Percentiles rank a stretch among this genome's conserved stretches.
phyloP scores from a whole-genome alignment of 108 stramenopile species.

The Skeletonema costatum region DNA sequence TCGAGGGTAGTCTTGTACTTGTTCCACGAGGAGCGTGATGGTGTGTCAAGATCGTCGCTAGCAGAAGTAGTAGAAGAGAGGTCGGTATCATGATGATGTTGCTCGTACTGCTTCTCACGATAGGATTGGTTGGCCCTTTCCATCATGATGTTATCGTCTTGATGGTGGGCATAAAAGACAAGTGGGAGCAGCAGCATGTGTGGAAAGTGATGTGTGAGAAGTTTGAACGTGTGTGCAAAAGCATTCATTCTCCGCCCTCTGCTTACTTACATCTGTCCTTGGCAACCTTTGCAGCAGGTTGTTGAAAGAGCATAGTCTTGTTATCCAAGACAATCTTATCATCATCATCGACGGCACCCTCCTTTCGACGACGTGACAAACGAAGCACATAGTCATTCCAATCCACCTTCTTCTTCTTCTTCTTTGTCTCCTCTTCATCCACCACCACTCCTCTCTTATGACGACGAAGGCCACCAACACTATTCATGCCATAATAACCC shows the following conservation, averaged over 20 bases:
- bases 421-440: not conserved
- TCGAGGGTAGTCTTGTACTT: constrained; percentile 18
- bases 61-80: not conserved
- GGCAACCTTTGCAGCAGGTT: too few relatives aligned
- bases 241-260: too few relatives aligned
- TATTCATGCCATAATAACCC: not conserved
- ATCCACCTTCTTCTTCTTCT: not conserved
- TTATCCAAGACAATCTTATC: not conserved
- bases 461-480: too few relatives aligned
- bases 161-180: too few relatives aligned
- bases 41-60: constrained; percentile 1
- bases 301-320: not conserved
- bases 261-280: too few relatives aligned
- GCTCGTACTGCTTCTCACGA: constrained; percentile 23
- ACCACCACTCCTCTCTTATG: not conserved
- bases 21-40: constrained; percentile 17
- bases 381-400: not conserved
- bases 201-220: too few relatives aligned
- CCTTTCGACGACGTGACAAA: not conserved
- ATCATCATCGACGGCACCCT: not conserved
- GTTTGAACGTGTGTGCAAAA: too few relatives aligned
- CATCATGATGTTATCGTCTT: not conserved
- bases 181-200: too few relatives aligned
- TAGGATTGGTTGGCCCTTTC: not conserved
- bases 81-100: constrained; percentile 32